Percentiles rank a stretch among this genome's conserved stretches.
phyloP scores from a whole-genome alignment of 2,329 filamentous ascomycete species.

The Calonectria pseudoreteaudii region DNA sequence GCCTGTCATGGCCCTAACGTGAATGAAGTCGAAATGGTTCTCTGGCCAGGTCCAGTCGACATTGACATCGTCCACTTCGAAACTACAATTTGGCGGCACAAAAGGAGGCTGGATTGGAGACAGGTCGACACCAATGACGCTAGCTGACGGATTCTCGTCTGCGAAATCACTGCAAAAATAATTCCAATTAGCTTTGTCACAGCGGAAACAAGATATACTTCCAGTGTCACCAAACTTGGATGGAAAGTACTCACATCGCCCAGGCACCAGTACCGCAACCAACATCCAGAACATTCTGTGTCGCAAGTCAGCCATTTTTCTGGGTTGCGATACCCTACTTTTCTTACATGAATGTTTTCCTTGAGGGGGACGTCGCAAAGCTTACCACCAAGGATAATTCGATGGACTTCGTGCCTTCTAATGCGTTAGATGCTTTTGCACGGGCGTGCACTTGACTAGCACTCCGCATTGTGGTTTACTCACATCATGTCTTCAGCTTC shows the following conservation, averaged over 20 bases:
- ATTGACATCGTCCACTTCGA: conserved; percentile 73
- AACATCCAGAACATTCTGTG: conserved; percentile 44
- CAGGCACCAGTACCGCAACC: conserved; percentile 52
- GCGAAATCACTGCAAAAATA: conserved; percentile 37
- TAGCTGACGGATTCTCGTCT: conserved; percentile 56
- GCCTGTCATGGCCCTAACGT: conserved; percentile 66
- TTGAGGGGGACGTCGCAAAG: conserved; percentile 47
- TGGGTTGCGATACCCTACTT: background rate
- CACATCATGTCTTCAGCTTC: conserved; percentile 40
- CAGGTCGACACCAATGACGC: conserved; percentile 65
- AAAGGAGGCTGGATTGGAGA: conserved; percentile 68
- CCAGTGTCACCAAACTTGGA: too few species aligned
- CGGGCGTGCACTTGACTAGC: background rate
- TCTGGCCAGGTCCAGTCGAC: conserved; percentile 59
- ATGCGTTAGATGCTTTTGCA: background rate
- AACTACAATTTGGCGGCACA: conserved; percentile 71
- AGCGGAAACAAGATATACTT: too few species aligned
- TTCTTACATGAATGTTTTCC: conserved; percentile 35
- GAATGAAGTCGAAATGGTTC: conserved; percentile 67
- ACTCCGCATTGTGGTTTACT: background rate
- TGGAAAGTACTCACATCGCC: conserved; percentile 42
- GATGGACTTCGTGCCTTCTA: conserved; percentile 36
- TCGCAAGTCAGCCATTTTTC: background rate
- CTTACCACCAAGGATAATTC: conserved; percentile 43
- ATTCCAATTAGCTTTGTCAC: conserved; percentile 23